phyloP scores from a whole-genome alignment of 306 rosid species.

The Alnus rubra region DNA sequence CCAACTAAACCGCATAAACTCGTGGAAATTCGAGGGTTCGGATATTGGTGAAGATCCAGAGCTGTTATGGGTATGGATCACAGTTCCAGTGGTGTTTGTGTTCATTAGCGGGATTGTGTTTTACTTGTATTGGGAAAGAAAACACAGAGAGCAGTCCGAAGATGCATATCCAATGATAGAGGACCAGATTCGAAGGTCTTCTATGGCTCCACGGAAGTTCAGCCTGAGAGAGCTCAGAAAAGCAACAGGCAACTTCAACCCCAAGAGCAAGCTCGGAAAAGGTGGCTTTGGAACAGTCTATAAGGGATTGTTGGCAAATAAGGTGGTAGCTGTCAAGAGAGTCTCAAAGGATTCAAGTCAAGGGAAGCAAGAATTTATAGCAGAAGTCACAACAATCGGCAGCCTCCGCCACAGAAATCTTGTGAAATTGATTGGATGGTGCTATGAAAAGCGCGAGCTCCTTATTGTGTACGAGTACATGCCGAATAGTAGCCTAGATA shows the following conservation, averaged over 20 bases:
- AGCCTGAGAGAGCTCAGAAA: constrained; percentile 41
- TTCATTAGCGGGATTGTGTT: constrained; percentile 25
- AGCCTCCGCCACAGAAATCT: constrained; percentile 73
- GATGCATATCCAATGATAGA: constrained; percentile 57
- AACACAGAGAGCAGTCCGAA: constrained; percentile 22
- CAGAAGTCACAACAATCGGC: constrained; percentile 83
- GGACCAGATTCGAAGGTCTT: constrained; percentile 52
- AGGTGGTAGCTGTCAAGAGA: constrained; percentile 72
- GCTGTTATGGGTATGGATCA: constrained; percentile 52
- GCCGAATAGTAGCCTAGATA: constrained; percentile 80
- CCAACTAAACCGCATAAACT: constrained; percentile 50
- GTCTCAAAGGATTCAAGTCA: constrained; percentile 64
- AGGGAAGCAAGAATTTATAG: constrained; percentile 78
- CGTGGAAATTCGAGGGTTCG: constrained; percentile 51
- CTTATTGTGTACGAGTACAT: constrained; percentile 81
- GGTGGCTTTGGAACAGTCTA: constrained; percentile 89
- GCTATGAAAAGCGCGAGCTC: constrained; percentile 69
- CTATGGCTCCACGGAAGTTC: constrained; percentile 59
- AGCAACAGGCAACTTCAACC: constrained; percentile 63
- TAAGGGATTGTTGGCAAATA: constrained; percentile 48
- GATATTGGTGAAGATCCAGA: constrained; percentile 7
- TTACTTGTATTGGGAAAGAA: constrained; percentile 29
- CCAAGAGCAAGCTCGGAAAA: constrained; percentile 64
- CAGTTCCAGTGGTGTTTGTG: constrained; percentile 21
- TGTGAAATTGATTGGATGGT: constrained; percentile 81